Base-by-base conservation (phyloP, 805 yeast species). In the Tetrapisispora namnaoensis region DNA sequence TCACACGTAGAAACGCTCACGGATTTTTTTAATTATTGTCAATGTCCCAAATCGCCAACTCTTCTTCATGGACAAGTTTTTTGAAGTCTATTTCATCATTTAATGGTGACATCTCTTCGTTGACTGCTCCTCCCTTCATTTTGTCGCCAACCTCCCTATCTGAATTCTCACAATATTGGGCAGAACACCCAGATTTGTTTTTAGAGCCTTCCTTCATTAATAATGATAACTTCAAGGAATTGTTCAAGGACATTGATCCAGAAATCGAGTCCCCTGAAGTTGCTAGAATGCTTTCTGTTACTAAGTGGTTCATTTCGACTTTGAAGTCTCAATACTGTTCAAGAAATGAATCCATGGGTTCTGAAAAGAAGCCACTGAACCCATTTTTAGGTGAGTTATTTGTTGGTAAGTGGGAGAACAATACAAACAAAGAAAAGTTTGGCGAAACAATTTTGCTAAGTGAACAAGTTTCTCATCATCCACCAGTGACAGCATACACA, bases 121-220 rank as follows among this genome's bases (percentile, higher is more conserved):
- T 93, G 62, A 90, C 99, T 2, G 99, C 99, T 6, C 99, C 99
- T 17, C 97, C 99, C 4, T 93, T 93, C 70, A 93, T 93, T 55
- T 74, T 93, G 55, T 86, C 96, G 6, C 89, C 96, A 24, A 83
- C 86, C 11, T 90, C 97, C 1, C 75, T 87, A 58, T 80, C 80
- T 34, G 99, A 91, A 70, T 91, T 86, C 69, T 86, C 96, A 14
- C 91, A 87, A 67, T 93, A 87, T 70, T 91, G 98, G 97, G 86
- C 90, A 42, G 96, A 90, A 65, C 93, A 87, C 62, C 89, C 91
- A 17, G 91, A 86, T 54, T 74, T 89, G 53, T 77, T 93, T 50
- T 69, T 88, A 49, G 93, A 79, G 38, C 91, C 97, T 32, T 75
- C 74, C 54, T 73, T 73, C 53, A 70, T 61, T 41, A 52, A 52